Conservation (phyloP, 805 yeast genomes). For the Pichia scutulata region DNA sequence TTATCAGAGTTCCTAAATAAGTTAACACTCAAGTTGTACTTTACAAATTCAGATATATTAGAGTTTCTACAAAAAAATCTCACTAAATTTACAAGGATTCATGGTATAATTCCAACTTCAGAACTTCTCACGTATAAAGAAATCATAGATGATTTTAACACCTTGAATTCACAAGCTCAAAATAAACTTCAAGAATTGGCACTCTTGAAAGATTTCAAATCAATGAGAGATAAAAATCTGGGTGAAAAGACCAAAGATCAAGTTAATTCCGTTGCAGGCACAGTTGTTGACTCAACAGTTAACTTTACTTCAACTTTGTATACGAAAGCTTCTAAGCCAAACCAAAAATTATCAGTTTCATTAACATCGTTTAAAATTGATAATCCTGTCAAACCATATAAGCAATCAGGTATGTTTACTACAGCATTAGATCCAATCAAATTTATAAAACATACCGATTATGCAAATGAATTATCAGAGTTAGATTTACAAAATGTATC, state of each 20-base stretch:
- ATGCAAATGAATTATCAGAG: neutral
- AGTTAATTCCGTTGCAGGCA: slow-evolving; percentile 20
- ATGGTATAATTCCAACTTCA: slow-evolving; percentile 24
- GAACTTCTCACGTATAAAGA: slow-evolving; percentile 21
- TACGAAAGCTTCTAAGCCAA: slow-evolving; percentile 27
- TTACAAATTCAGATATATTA: slow-evolving; percentile 31
- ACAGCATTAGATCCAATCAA: slow-evolving; percentile 25
- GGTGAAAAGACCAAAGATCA: slow-evolving; percentile 25
- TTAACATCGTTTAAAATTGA: slow-evolving; percentile 24
- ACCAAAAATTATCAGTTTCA: slow-evolving; percentile 17
- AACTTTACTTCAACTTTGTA: slow-evolving; percentile 25
- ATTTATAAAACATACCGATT: slow-evolving; percentile 9
- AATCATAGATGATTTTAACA: slow-evolving; percentile 34
- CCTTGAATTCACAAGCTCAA: slow-evolving; percentile 29
- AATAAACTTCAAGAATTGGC: slow-evolving; percentile 33
- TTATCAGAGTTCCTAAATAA: slow-evolving; percentile 43
- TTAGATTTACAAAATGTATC: neutral
- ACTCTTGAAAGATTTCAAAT: slow-evolving; percentile 31
- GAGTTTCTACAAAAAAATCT: slow-evolving; percentile 27
- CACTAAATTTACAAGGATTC: slow-evolving; percentile 21
- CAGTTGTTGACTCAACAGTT: slow-evolving; percentile 23
- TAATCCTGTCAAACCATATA: slow-evolving; percentile 29
- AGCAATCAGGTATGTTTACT: slow-evolving; percentile 27
- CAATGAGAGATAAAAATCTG: slow-evolving; percentile 30
- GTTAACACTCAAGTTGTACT: slow-evolving; percentile 32